Percentiles rank a stretch among this genome's conserved stretches.
These are phyloP conservation scores for Peronospora destructor DNA, from an alignment of 352 stramenopile genomes.

Conservation along the genomic window DNA sequence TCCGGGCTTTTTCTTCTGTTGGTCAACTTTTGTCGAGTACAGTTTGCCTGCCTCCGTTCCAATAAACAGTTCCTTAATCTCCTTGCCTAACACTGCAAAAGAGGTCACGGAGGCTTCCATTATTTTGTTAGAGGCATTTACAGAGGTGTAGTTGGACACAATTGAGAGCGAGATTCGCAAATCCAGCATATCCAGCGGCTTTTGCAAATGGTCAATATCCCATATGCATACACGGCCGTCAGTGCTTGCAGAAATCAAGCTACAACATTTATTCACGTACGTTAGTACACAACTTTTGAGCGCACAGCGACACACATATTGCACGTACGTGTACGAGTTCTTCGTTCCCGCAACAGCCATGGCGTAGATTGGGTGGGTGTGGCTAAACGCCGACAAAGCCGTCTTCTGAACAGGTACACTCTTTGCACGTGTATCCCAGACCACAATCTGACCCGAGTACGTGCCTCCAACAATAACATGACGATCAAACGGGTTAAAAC, in stretches of 20 bases:
- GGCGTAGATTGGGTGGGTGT: conserved; percentile 85
- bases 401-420: conserved; percentile 78
- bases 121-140: conserved; percentile 70
- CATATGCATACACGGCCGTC: conserved; percentile 83
- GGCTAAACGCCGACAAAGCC: conserved; percentile 64
- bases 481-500: conserved; percentile 84
- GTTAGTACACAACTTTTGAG: conserved; percentile 1
- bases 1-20: conserved; percentile 60
- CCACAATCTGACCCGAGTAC: conserved; percentile 81
- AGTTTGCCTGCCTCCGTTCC: conserved; percentile 78
- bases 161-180: conserved; percentile 74
- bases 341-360: conserved; percentile 81
- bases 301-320: neutral
- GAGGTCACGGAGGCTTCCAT: conserved; percentile 81
- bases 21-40: conserved; percentile 68
- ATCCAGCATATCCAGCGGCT: conserved; percentile 79
- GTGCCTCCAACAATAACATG: conserved; percentile 81
- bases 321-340: conserved; percentile 67
- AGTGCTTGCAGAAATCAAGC: conserved; percentile 79
- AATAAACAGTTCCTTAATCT: conserved; percentile 80
- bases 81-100: conserved; percentile 74
- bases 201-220: conserved; percentile 79
- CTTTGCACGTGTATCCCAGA: conserved; percentile 85
- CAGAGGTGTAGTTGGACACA: conserved; percentile 63
- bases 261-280: conserved; percentile 20